Percentiles rank a stretch among this genome's conserved stretches.
Conservation (phyloP, 805 yeast species). For the Pichia manshurica region DNA sequence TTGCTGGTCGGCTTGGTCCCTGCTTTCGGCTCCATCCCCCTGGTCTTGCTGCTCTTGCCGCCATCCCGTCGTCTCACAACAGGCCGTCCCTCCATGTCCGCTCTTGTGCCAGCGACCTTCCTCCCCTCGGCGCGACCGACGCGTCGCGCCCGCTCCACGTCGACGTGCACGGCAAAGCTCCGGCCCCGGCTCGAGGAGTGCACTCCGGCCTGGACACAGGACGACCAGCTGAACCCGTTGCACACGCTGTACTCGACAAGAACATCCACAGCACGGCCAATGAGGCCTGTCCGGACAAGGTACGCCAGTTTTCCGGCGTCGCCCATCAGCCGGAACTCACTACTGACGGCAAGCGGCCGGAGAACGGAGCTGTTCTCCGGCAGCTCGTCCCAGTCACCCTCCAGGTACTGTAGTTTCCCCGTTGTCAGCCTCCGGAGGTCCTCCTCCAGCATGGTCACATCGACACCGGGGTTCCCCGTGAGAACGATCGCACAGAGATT, state of each 20-base stretch:
- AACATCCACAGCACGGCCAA: neutral
- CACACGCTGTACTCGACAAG: no score
- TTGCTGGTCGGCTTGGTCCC: neutral
- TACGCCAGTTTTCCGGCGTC: slow-evolving; percentile 12
- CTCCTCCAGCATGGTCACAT: slow-evolving; percentile 6
- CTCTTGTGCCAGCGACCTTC: no score
- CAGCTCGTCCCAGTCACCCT: slow-evolving; percentile 6
- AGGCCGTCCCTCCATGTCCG: no score
- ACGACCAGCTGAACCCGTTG: no score
- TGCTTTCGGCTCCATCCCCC: no score
- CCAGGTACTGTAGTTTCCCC: slow-evolving; percentile 13
- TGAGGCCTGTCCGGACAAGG: neutral
- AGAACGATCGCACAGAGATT: slow-evolving; percentile 9
- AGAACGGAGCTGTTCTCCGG: neutral
- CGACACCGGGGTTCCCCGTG: slow-evolving; percentile 7
- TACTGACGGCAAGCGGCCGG: neutral
- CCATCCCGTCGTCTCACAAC: no score
- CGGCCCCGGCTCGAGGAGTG: no score
- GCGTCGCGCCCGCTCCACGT: no score
- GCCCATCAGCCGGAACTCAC: slow-evolving; percentile 9
- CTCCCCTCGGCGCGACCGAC: no score
- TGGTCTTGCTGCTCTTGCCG: no score
- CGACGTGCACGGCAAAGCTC: no score
- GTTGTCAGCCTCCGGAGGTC: slow-evolving; percentile 6
- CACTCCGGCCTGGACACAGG: no score